These are phyloP conservation scores for Globisporangium recalcitrans DNA, from an alignment of 352 stramenopile species.

Conservation along the genomic window DNA sequence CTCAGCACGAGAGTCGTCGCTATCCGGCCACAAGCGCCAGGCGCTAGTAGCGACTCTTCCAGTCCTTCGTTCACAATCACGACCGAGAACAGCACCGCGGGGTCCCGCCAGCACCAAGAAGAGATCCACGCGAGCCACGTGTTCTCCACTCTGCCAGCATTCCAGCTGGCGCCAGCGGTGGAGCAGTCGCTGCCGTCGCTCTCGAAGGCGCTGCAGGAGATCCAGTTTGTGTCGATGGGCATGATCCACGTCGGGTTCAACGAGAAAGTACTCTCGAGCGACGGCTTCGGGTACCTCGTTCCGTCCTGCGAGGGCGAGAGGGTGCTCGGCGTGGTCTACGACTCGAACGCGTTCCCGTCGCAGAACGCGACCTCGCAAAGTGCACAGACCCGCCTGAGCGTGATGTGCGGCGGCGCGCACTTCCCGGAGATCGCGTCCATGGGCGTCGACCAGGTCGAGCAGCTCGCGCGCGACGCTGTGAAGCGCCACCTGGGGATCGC, in stretches of 20 bases:
- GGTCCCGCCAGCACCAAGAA: constrained; percentile 16
- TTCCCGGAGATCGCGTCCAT: constrained; percentile 52
- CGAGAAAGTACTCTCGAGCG: constrained; percentile 40
- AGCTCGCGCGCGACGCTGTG: constrained; percentile 58
- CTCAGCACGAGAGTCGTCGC: constrained; percentile 31
- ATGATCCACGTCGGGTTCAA: constrained; percentile 82
- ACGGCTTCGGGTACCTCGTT: constrained; percentile 87
- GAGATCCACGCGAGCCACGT: constrained; percentile 58
- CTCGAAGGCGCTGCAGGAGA: constrained; percentile 42
- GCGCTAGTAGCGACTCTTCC: constrained; percentile 1
- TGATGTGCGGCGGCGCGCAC: constrained; percentile 83
- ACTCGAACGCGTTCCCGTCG: constrained; percentile 85
- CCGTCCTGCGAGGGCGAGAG: constrained; percentile 63
- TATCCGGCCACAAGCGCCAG: constrained; percentile 10
- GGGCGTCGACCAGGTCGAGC: constrained; percentile 43
- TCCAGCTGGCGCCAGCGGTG: constrained; percentile 44
- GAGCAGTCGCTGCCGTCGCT: constrained; percentile 39
- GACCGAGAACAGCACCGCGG: constrained; percentile 28
- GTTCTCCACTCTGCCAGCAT: constrained; percentile 74
- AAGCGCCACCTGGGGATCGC: constrained; percentile 69
- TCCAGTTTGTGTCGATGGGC: constrained; percentile 78
- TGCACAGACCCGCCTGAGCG: constrained; percentile 67
- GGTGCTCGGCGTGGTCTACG: constrained; percentile 81
- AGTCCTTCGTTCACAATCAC: constrained; percentile 33
- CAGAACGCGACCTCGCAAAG: constrained; percentile 40